Conservation (phyloP, 192 early-diverging fungal species). For the Neocallimastix lanati region DNA sequence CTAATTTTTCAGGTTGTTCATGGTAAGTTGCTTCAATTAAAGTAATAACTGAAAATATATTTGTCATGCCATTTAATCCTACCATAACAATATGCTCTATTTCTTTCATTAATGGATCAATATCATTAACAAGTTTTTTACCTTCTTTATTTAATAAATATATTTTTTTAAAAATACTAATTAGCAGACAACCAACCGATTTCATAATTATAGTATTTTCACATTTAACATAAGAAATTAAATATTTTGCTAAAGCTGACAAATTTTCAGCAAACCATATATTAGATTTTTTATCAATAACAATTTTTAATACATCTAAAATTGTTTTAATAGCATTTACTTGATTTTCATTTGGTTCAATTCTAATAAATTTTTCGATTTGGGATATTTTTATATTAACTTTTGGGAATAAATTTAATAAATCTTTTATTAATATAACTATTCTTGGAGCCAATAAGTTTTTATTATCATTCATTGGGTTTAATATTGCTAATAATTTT, state of each 20-base stretch:
- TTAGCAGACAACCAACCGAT: conserved; percentile 49
- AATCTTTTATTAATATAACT: not conserved
- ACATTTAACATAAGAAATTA: not conserved
- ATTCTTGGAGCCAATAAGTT: not conserved
- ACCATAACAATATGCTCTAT: conserved; percentile 47
- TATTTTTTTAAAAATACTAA: conserved; percentile 41
- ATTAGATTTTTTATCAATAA: not conserved
- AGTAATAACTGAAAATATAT: conserved; percentile 44
- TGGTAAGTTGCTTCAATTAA: conserved; percentile 46
- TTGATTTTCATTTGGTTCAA: not conserved
- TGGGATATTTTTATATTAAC: not conserved
- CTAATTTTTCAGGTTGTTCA: conserved; percentile 42
- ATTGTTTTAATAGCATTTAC: not conserved
- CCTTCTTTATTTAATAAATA: conserved; percentile 16
- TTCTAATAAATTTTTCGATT: not conserved
- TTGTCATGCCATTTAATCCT: conserved; percentile 41
- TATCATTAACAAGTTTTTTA: conserved; percentile 12
- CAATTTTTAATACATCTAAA: not conserved
- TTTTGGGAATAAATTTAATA: not conserved
- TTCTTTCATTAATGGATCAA: conserved; percentile 30
- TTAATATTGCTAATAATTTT: not conserved
- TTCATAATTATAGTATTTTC: conserved; percentile 58
- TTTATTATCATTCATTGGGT: not conserved
- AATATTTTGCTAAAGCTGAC: not conserved
- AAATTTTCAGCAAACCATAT: not conserved